These are phyloP conservation scores for Henningerozyma blattae DNA, from an alignment of 805 yeast species.

Conservation along the genomic window DNA sequence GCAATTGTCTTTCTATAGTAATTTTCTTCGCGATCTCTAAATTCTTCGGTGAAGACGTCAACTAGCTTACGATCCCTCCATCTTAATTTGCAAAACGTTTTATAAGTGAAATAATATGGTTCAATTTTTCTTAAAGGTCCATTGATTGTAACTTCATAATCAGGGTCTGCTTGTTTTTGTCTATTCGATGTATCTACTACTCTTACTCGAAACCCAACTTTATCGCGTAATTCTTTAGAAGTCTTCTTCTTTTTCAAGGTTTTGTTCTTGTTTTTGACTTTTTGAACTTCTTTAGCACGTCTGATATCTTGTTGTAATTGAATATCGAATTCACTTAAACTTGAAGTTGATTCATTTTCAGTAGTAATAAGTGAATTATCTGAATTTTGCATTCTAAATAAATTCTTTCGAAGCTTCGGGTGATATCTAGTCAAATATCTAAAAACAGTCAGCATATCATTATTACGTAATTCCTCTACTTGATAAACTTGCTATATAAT, in stretches of 20 bases:
- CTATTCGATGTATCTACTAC: constrained; percentile 21
- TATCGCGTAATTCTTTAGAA: constrained; percentile 12
- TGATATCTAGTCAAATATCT: too few relatives aligned
- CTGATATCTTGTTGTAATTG: constrained; percentile 7
- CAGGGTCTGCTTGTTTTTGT: constrained; percentile 46
- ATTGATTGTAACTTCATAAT: constrained; percentile 42
- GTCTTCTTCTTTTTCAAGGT: constrained; percentile 3
- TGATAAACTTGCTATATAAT: too few relatives aligned
- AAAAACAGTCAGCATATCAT: too few relatives aligned
- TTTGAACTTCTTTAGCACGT: constrained; percentile 6
- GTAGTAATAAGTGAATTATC: too few relatives aligned
- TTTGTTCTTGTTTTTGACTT: constrained; percentile 3
- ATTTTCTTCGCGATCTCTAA: constrained; percentile 60
- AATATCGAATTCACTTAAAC: constrained; percentile 5
- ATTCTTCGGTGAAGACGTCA: constrained; percentile 76
- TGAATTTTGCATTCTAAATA: too few relatives aligned
- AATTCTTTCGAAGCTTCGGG: too few relatives aligned
- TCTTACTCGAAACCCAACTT: constrained; percentile 22
- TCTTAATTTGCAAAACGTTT: constrained; percentile 81
- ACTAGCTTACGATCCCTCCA: constrained; percentile 80
- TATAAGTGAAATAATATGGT: constrained; percentile 82
- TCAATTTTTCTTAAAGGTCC: constrained; percentile 58
- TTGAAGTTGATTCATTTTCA: not conserved
- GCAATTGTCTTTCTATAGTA: constrained; percentile 47
- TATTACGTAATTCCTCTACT: too few relatives aligned